Percentiles rank a stretch among this genome's conserved stretches.
These are phyloP conservation scores for Endocalyx cinctus DNA, from an alignment of 2,329 filamentous ascomycete genomes.

Conservation along the genomic window DNA sequence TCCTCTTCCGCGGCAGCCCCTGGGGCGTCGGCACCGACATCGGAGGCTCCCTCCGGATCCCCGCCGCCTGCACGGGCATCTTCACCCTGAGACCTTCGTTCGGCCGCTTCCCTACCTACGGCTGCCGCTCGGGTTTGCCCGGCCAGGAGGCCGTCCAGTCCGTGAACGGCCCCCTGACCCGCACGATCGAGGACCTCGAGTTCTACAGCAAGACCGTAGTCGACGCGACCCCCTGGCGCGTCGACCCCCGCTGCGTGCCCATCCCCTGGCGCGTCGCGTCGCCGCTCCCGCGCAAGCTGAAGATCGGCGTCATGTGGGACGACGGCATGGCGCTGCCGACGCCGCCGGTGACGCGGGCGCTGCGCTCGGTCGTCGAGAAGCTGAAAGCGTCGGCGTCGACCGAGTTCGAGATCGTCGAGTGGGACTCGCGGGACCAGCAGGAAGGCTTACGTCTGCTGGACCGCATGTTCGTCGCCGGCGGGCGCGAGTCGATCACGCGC, in stretches of 20 bases:
- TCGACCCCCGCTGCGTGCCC: conserved; percentile 53
- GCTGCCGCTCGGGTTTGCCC: conserved; percentile 51
- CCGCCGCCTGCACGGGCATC: conserved; percentile 26
- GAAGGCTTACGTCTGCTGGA: conserved; percentile 32
- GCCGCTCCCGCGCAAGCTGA: conserved; percentile 36
- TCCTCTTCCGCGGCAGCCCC: conserved; percentile 53
- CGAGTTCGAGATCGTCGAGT: conserved; percentile 51
- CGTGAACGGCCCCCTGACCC: conserved; percentile 60
- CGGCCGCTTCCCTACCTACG: conserved; percentile 54
- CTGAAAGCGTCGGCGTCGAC: conserved; percentile 40
- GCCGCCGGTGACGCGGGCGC: conserved; percentile 56
- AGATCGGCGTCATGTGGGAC: conserved; percentile 59
- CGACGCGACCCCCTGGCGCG: conserved; percentile 48
- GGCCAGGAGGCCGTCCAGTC: conserved; percentile 62
- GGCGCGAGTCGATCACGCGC: conserved; percentile 34
- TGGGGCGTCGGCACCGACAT: conserved; percentile 43
- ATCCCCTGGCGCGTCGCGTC: conserved; percentile 47
- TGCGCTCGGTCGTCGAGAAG: conserved; percentile 39
- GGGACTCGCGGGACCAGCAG: conserved; percentile 41
- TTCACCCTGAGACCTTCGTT: conserved; percentile 36
- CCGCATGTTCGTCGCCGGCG: conserved; percentile 46
- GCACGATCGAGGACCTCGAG: conserved; percentile 49
- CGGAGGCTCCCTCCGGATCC: conserved; percentile 28
- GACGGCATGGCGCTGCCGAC: conserved; percentile 63
- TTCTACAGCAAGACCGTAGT: conserved; percentile 51